A percentile compares a stretch with the other conserved stretches of the same genome.
Conservation (phyloP, 129 eudicot species). For the Arctium lappa region DNA sequence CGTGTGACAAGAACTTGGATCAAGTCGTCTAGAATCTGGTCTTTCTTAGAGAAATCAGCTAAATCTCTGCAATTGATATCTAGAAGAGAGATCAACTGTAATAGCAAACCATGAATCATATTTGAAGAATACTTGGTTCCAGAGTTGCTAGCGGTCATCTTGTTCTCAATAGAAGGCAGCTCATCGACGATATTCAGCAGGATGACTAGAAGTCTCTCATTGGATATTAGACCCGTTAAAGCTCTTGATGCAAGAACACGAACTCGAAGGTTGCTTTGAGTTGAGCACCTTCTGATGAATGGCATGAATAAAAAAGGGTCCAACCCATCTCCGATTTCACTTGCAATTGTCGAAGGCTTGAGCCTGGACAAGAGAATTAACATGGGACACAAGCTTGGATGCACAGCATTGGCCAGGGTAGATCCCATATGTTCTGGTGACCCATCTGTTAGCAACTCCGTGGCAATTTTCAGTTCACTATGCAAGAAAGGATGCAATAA, state of each 20-base stretch:
- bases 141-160: background rate
- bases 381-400: constrained; percentile 95
- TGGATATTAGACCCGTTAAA: constrained; percentile 69
- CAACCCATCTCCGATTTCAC: constrained; percentile 67
- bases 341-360: constrained; percentile 82
- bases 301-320: constrained; percentile 94
- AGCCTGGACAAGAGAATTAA: constrained; percentile 89
- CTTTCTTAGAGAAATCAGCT: constrained; percentile 52
- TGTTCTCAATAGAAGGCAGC: constrained; percentile 44
- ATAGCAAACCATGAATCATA: constrained; percentile 72
- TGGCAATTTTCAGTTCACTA: constrained; percentile 77
- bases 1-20: constrained; percentile 45
- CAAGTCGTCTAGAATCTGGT: constrained; percentile 54
- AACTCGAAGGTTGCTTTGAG: constrained; percentile 84
- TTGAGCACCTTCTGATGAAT: constrained; percentile 79
- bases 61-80: constrained; percentile 76
- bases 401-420: constrained; percentile 69
- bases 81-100: constrained; percentile 75
- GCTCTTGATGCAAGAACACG: constrained; percentile 96
- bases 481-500: constrained; percentile 74
- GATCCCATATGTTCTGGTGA: constrained; percentile 47
- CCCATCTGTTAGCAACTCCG: constrained; percentile 54
- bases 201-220: constrained; percentile 70
- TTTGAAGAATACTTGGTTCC: constrained; percentile 50
- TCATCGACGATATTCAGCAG: constrained; percentile 58